Conservation (phyloP, 495 filamentous ascomycete genomes). For the Neurospora intermedia region DNA sequence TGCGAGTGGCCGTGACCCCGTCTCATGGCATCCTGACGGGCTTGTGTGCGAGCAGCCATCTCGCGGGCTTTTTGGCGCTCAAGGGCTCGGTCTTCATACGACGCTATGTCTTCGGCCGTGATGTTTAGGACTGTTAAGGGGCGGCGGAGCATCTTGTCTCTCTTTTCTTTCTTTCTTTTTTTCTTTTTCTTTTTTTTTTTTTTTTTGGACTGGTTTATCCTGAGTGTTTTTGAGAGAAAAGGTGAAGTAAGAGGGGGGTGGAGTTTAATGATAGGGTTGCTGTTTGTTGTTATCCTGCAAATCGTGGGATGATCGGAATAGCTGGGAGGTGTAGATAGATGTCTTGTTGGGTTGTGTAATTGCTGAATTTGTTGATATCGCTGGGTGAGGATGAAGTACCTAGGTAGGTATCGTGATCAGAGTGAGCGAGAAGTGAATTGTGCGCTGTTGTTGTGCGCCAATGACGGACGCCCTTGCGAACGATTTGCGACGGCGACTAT, state of each 20-base stretch:
- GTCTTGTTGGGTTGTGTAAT: background rate
- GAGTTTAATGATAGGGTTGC: background rate
- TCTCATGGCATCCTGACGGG: constrained; percentile 5
- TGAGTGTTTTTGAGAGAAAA: background rate
- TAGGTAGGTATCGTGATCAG: background rate
- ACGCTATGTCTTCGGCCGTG: constrained; percentile 65
- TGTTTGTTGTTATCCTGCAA: background rate
- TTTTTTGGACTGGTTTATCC: constrained; percentile 22
- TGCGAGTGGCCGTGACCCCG: constrained; percentile 3
- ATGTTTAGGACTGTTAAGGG: constrained; percentile 68
- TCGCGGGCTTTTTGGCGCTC: constrained; percentile 17
- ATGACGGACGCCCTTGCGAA: background rate
- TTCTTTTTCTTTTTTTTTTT: too few relatives aligned
- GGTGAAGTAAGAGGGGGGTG: background rate
- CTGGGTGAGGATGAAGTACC: too few relatives aligned
- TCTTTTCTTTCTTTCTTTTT: too few relatives aligned
- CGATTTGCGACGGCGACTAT: background rate
- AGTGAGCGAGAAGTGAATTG: background rate
- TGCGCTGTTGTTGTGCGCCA: background rate
- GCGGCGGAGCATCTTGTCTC: constrained; percentile 60
- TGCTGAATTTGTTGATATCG: background rate
- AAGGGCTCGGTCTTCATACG: constrained; percentile 55
- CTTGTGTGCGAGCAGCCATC: constrained; percentile 8
- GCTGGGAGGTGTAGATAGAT: background rate
- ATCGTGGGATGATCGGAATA: background rate